Conservation (phyloP, 257 asterid species). For the Haberlea rhodopensis region DNA sequence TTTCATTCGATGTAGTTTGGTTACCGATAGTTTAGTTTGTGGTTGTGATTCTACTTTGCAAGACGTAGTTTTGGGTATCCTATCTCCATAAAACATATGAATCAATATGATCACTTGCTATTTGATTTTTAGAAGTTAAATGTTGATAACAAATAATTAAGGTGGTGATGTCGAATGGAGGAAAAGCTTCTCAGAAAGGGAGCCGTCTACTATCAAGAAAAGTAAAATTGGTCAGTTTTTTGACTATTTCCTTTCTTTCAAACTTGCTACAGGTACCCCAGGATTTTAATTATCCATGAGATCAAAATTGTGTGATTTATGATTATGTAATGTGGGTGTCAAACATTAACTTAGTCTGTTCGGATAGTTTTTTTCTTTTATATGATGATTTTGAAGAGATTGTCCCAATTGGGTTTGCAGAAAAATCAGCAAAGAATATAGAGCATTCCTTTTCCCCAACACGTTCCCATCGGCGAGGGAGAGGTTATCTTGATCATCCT, state of each 20-base stretch:
- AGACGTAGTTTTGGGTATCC: too few relatives aligned
- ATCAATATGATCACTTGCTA: too few relatives aligned
- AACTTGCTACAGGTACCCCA: too few relatives aligned
- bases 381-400: slow-evolving; percentile 7
- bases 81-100: too few relatives aligned
- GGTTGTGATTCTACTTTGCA: not conserved
- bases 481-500: slow-evolving; percentile 89
- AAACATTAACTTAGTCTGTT: too few relatives aligned
- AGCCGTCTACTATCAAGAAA: not conserved
- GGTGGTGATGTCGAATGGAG: not conserved
- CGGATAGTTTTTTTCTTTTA: not conserved
- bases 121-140: too few relatives aligned
- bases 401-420: slow-evolving; percentile 41
- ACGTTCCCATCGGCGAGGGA: slow-evolving; percentile 61
- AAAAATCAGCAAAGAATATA: slow-evolving; percentile 54
- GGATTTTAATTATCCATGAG: too few relatives aligned
- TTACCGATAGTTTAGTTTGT: not conserved
- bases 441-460: slow-evolving; percentile 66
- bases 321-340: slow-evolving; percentile 30
- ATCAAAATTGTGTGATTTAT: not conserved
- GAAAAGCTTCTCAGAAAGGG: not conserved
- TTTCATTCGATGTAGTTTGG: not conserved
- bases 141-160: too few relatives aligned
- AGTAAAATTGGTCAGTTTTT: not conserved
- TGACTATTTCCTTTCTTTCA: too few relatives aligned